Evolutionary conservation across 805 yeast species (phyloP).

Genomic region (Starmera caribaea): DNA sequence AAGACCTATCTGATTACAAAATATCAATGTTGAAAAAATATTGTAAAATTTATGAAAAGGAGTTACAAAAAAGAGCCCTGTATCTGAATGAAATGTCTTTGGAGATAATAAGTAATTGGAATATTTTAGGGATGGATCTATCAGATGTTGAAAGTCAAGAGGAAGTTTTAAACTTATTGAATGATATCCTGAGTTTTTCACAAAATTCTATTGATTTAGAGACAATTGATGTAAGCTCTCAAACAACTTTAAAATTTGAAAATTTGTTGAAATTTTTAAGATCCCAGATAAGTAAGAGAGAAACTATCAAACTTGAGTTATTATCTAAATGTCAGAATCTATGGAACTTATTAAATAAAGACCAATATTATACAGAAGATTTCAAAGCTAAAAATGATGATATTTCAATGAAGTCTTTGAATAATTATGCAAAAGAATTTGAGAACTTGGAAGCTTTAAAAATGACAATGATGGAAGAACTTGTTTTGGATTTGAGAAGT

Average conservation of each 20-base stretch:
- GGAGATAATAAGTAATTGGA: conserved; percentile 5
- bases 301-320: conserved; percentile 19
- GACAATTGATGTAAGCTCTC: conserved; percentile 2
- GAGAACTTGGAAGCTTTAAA: conserved; percentile 50
- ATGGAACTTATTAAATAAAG: conserved; percentile 51
- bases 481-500: conserved; percentile 51
- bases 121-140: conserved; percentile 2
- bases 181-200: conserved; percentile 1
- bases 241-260: not conserved
- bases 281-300: conserved; percentile 21
- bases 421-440: conserved; percentile 44
- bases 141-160: not conserved
- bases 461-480: conserved; percentile 52
- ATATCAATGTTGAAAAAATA: conserved; percentile 4
- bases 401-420: conserved; percentile 37
- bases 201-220: conserved; percentile 3
- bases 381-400: conserved; percentile 35
- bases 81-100: conserved; percentile 4
- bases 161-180: not conserved
- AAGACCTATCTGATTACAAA: conserved; percentile 13
- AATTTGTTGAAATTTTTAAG: not conserved
- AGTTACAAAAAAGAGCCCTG: conserved; percentile 3
- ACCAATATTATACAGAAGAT: conserved; percentile 24
- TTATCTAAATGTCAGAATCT: conserved; percentile 33
- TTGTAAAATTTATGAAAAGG: conserved; percentile 9